Evolutionary conservation across 2,329 filamentous ascomycete species (phyloP).

Genomic region (Aspergillus tubingensis): DNA sequence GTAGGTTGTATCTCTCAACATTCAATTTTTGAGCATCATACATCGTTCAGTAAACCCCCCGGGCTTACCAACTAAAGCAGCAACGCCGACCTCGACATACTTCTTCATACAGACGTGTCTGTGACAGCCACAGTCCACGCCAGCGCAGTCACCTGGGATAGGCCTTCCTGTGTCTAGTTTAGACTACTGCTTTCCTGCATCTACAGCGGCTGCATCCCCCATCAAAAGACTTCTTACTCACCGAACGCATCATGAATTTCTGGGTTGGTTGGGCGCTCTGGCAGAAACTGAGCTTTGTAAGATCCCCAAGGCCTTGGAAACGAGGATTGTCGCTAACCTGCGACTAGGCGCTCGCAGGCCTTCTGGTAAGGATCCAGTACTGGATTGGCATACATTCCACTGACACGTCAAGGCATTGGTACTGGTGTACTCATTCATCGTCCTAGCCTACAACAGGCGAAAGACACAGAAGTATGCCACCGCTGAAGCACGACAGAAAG

Average conservation of each 20-base stretch:
- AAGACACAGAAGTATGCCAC: conserved; percentile 63
- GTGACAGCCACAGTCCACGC: not conserved
- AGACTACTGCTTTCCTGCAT: not conserved
- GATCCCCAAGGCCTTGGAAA: conserved; percentile 36
- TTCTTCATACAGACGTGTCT: not conserved
- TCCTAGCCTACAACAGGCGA: conserved; percentile 60
- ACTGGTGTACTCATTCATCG: conserved; percentile 66
- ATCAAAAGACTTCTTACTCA: too few species aligned
- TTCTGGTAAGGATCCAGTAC: conserved; percentile 55
- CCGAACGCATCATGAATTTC: conserved; percentile 49
- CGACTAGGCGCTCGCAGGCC: conserved; percentile 68
- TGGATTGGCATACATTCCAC: conserved; percentile 15
- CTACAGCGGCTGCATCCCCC: too few species aligned
- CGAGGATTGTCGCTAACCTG: conserved; percentile 17
- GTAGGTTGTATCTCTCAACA: not conserved
- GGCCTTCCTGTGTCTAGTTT: not conserved
- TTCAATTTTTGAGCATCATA: not conserved
- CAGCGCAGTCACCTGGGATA: not conserved
- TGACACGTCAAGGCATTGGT: conserved; percentile 57
- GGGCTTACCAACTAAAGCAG: too few species aligned
- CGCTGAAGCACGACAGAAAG: conserved; percentile 67
- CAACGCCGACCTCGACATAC: not conserved
- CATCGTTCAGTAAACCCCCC: not conserved
- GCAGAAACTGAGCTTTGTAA: conserved; percentile 88
- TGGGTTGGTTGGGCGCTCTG: conserved; percentile 75